Conservation (phyloP, 192 early-diverging fungal genomes). For the Kappamyces sp. region DNA sequence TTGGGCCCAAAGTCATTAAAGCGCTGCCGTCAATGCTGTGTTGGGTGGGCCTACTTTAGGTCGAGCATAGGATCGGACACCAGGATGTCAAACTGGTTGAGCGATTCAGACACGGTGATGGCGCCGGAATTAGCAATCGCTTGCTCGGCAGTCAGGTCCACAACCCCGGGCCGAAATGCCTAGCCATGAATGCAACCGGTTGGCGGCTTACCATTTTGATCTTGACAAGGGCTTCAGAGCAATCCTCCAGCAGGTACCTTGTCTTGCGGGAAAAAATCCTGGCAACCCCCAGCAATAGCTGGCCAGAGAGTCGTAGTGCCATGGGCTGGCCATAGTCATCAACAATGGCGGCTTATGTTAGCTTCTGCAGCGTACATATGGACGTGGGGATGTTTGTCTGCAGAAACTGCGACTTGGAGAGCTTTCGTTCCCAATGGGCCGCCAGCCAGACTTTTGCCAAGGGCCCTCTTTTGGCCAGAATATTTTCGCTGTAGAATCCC, state of each 20-base stretch:
- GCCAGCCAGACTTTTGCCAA: constrained; percentile 97
- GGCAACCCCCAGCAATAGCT: constrained; percentile 90
- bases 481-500: constrained; percentile 42
- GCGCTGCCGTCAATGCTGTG: too few species aligned
- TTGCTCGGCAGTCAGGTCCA: constrained; percentile 76
- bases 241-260: constrained; percentile 94
- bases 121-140: constrained; percentile 65
- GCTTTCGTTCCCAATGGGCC: constrained; percentile 94
- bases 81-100: constrained; percentile 90
- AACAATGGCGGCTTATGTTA: constrained; percentile 67
- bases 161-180: constrained; percentile 73
- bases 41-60: constrained; percentile 17
- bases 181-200: constrained; percentile 26
- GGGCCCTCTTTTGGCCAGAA: constrained; percentile 60
- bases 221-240: constrained; percentile 88
- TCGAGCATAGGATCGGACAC: constrained; percentile 64
- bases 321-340: constrained; percentile 71
- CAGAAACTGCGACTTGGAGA: constrained; percentile 89
- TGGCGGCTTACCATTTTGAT: constrained; percentile 77
- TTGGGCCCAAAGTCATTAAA: constrained; percentile 1
- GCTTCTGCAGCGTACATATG: constrained; percentile 53
- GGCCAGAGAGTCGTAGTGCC: constrained; percentile 91
- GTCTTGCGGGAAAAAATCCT: constrained; percentile 96
- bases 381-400: constrained; percentile 87
- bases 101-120: constrained; percentile 81